Evolutionary conservation across 805 yeast genomes (phyloP), one percentile per base, ranked within the genome.

Genomic region (Lachancea kluyveri): DNA sequence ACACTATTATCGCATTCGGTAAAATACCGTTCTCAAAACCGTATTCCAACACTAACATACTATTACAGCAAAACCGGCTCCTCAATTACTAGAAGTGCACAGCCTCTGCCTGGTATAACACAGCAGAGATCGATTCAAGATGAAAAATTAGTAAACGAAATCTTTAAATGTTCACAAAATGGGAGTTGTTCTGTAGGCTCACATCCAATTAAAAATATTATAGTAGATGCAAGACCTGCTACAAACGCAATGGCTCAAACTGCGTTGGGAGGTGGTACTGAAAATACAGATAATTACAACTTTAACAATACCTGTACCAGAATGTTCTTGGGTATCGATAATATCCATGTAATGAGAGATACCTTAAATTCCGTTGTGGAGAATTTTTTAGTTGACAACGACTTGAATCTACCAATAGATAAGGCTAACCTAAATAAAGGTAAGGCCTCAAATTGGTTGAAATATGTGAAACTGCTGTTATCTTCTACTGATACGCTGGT

Each of bases 251-350:
- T 87, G 73, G 97, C 96, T 0, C 97, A 92, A 48, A 84, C 85
- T 27, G 97, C 97, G 0, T 60, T 92, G 10, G 98, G 98, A 8
- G 98, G 96, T n/a, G 98, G 98, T 1, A 81, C 96, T 0, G 98
- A 92, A 52, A 80, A 74, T 43, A 83, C 87, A 68, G 96, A 90
- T 36, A 75, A 86, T 50, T 90, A 92, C 59, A 70, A 77, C 30
- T 68, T 68, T 19, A 71, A 68, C 11, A 79, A 80, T 17, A 42
- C 50, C 5, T 48, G 49, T 4, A 65, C 72, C 40, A 79, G 86
- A 51, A 68, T 83, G 12, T 92, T 84, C 48, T 66, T 92, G 40
- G 94, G 94, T 22, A 86, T 92, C 26, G 98, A 92, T 50, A 92
- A 92, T 54, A 86, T 92, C 41, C 98, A 92, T 58, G 94, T 84